phyloP scores from a whole-genome alignment of 1,284 basidiomycete species.

The Puccinia hordei region DNA sequence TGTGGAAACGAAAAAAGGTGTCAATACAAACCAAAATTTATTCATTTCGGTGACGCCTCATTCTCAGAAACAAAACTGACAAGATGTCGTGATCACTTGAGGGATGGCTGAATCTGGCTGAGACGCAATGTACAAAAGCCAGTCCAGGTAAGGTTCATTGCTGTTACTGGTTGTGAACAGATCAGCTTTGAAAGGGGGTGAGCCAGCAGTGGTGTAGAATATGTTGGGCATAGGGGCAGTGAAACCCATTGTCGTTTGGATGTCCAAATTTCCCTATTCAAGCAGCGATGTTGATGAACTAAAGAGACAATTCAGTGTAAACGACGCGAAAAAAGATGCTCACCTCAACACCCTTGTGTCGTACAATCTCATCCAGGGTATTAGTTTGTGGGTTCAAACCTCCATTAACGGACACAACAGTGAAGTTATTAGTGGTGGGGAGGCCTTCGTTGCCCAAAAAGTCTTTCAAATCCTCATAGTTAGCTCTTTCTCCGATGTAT shows the following conservation, averaged over 20 bases:
- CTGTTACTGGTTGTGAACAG: slow-evolving; percentile 19
- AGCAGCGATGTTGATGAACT: background rate
- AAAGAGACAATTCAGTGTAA: background rate
- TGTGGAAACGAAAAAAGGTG: background rate
- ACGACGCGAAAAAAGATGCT: background rate
- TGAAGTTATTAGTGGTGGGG: slow-evolving; percentile 22
- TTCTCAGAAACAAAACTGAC: background rate
- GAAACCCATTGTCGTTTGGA: slow-evolving; percentile 35
- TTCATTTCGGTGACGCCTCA: background rate
- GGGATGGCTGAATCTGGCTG: slow-evolving; percentile 8
- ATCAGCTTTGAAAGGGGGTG: slow-evolving; percentile 15
- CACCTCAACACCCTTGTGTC: slow-evolving; percentile 25
- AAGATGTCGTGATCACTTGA: slow-evolving; percentile 31
- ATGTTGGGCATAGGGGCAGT: slow-evolving; percentile 26
- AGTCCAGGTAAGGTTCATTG: slow-evolving; percentile 45
- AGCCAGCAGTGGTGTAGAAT: slow-evolving; percentile 18
- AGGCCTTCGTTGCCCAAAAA: slow-evolving; percentile 13
- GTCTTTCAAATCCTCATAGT: slow-evolving; percentile 15
- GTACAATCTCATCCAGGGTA: background rate
- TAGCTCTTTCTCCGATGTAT: slow-evolving; percentile 22
- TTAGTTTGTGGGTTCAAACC: slow-evolving; percentile 8
- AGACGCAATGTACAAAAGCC: slow-evolving; percentile 17
- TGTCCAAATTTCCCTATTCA: slow-evolving; percentile 25
- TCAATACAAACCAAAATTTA: too few species aligned
- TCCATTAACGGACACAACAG: slow-evolving; percentile 23